Base-by-base conservation (phyloP, 345 rosid genomes). In the Mercurialis annua region DNA sequence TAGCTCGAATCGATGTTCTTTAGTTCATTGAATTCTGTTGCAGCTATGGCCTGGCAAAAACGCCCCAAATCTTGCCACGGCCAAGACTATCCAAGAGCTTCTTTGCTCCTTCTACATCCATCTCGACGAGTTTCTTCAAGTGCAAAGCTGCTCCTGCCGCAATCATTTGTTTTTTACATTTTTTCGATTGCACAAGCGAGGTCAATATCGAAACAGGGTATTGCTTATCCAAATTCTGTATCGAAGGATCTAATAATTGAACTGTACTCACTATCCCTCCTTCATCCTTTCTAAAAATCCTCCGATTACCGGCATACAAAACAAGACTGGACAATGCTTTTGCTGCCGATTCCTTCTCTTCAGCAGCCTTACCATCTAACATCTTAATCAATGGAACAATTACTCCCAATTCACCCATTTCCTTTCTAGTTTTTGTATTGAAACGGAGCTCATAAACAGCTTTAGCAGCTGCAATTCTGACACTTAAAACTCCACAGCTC, bases 281-380 rank as follows among this genome's bases (percentile, higher is more conserved):
- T 44, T 81, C 92, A 31, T 82, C 85, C 71, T 82, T 91, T 23
- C 74, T 66, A 38, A 89, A 82, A 50, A 80, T 64, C 79, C 73
- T 85, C 67, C 87, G 75, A 65, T 91, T 89, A 23, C 76, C 85
- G 0, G 76, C 65, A 68, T 78, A 84, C 23, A 74, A 60, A 77
- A 87, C 1, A 2, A 93, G 76, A 2, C 31, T 71, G 0, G 96
- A 89, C 69, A 93, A 54, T 17, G 95, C 92, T 67, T 79, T 87
- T 1, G 89, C 86, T 24, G 92, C 96, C 16, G 95, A 92, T 78
- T 89, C 96, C 79, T 84, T 87, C 79, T 91, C 98, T 64, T 86
- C 94, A 17, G 73, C 71, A 38, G 90, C 92, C 77, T 93, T 93
- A 17, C 95, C 96, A 70, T 93, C 97, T 65, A 93, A 62, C 97